These are phyloP conservation scores for Primulina huaijiensis DNA, from an alignment of 257 asterid genomes.

Conservation along the genomic window DNA sequence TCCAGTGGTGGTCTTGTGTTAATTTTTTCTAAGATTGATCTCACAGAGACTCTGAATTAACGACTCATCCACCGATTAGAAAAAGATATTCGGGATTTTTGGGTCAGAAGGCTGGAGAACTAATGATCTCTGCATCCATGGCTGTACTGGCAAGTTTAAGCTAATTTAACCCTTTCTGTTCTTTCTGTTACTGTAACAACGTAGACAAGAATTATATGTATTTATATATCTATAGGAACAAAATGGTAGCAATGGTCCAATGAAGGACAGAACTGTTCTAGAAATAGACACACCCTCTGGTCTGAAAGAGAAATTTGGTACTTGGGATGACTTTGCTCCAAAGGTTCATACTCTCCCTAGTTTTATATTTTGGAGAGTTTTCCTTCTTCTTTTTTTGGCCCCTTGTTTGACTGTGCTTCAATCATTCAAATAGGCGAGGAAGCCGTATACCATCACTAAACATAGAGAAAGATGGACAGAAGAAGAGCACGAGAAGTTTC, in stretches of 20 bases:
- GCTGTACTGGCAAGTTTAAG: slow-evolving; percentile 36
- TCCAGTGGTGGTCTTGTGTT: too few species aligned
- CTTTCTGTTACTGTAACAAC: background rate
- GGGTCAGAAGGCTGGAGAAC: too few species aligned
- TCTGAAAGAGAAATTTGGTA: slow-evolving; percentile 35
- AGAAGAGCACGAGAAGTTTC: slow-evolving; percentile 81
- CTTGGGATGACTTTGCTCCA: slow-evolving; percentile 55
- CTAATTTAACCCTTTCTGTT: background rate
- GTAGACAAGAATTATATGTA: too few species aligned
- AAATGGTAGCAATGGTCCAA: slow-evolving; percentile 20
- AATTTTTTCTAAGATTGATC: too few species aligned
- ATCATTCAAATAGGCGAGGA: slow-evolving; percentile 50
- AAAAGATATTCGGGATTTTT: too few species aligned
- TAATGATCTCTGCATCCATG: slow-evolving; percentile 43
- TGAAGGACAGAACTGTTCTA: too few species aligned
- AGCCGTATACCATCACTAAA: slow-evolving; percentile 85
- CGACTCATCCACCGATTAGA: too few species aligned
- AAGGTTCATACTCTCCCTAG: slow-evolving; percentile 41
- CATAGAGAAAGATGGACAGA: slow-evolving; percentile 96
- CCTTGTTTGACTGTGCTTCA: too few species aligned
- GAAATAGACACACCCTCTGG: background rate
- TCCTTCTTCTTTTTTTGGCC: background rate
- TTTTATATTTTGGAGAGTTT: background rate
- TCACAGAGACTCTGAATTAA: too few species aligned
- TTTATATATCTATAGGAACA: slow-evolving; percentile 41